Evolutionary conservation across 768 basidiomycete genomes (phyloP), one percentile per base, ranked within the genome.

Genomic region (Auricularia cornea): DNA sequence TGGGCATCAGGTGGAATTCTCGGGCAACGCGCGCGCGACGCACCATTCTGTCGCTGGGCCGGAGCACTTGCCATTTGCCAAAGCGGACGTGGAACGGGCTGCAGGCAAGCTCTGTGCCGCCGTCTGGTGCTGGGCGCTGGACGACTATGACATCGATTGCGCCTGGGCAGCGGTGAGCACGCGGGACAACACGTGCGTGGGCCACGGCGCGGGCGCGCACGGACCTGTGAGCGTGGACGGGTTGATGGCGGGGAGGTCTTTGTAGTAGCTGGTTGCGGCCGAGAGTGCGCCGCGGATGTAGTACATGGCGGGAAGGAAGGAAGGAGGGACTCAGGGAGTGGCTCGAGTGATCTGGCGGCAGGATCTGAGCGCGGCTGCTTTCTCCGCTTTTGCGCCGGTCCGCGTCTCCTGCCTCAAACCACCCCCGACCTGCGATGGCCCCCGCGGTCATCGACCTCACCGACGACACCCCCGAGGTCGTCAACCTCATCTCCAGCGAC

Each of bases 121-220:
- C 85, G 66, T 81, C 77, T 67, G 81, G 79, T n/a, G 83, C 77
- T 28, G 84, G 86, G 57, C 88, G 84, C 66, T 88, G 85, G 57
- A 99, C 85, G 68, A 98, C 96, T 70, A 99, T 94, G 75, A 99
- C 92, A 81, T 99, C 96, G 82, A 98, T 97, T 52, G 97, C 97
- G 54, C 97, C 96, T 57, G 54, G 54, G 20, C 28, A 4, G 20
- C 54, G 30, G 26, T 57, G 28, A 57, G 54, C 54, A 57, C 54
- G 54, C 16, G 28, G 35, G 10, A 38, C 16, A 38, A 38, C 35
- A 38, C 18, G 28, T 31, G 26, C 54, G 30, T 16, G 30, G 26
- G 54, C 51, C 10, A 52, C 16, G 20, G 6, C 51, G 38, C 8
- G 38, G 38, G 18, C 38, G 38, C 38, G 38, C 16, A 29, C 54